Evolutionary conservation across 768 basidiomycete species (phyloP), one percentile per base, ranked within the genome.

Genomic region (Collybiopsis luxurians): DNA sequence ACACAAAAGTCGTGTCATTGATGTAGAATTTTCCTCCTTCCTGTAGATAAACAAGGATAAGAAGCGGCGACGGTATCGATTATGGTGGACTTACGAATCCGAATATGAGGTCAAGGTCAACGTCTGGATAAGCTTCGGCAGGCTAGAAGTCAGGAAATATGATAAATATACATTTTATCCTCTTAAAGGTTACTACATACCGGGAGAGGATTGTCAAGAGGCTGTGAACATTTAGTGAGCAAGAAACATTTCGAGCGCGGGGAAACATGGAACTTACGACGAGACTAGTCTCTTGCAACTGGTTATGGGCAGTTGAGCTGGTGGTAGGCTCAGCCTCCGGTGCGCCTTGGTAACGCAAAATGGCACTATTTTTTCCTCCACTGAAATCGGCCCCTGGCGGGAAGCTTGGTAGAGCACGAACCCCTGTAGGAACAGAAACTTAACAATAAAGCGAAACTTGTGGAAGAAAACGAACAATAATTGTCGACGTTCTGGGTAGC

Each of bases 401-500:
- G 54, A 59, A 19, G 19, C 19, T 60, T 53, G 63, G 64, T 52
- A 68, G 59, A 47, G 71, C 62, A 53, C 70, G 65, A 42, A 75
- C 64, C 71, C 60, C 61, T 60, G 42, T 17, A 7, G 19, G 30
- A 34, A 34, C 13, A 47, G 27, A n/a, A 3, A 42, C 11, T 21
- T 60, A 52, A 52, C 4, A 23, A 49, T 48, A 19, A n/a, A 30
- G 23, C 2, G 31, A 17, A 36, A 21, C 34, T 2, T 6, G 12
- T 12, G 4, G 39, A n/a, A 19, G 31, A 23, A 40, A 4, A 43
- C 44, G 53, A 47, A 70, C 78, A 80, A 61, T 80, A 81, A 61
- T 80, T 81, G 38, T 61, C 69, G 11, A 77, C 67, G 6, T 68
- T 61, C 55, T 78, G 70, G 61, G 73, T 70, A 9, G 79, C 78